Evolutionary conservation across 2,329 filamentous ascomycete genomes (phyloP).

Genomic region (Ascochyta rabiei): DNA sequence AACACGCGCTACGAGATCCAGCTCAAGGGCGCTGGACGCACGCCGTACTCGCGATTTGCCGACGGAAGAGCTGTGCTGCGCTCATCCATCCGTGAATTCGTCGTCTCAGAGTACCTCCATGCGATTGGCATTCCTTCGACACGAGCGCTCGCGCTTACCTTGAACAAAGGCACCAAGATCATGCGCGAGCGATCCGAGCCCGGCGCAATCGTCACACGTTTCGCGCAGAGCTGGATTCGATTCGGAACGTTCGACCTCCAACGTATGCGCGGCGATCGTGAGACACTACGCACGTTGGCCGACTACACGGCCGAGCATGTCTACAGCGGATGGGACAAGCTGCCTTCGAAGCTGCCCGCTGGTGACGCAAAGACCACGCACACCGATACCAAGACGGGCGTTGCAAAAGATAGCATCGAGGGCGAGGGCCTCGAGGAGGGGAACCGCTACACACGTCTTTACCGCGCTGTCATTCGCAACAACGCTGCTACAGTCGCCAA

Average conservation of each 20-base stretch:
- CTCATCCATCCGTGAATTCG: conserved; percentile 91
- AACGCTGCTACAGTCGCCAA: conserved; percentile 88
- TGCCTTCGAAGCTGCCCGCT: conserved; percentile 65
- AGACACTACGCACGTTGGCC: conserved; percentile 73
- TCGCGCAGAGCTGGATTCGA: conserved; percentile 88
- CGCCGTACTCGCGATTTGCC: conserved; percentile 94
- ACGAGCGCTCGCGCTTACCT: conserved; percentile 79
- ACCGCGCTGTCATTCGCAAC: conserved; percentile 81
- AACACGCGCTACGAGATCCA: conserved; percentile 85
- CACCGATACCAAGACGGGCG: conserved; percentile 51
- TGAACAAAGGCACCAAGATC: conserved; percentile 73
- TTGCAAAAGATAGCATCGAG: conserved; percentile 66
- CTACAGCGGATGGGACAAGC: conserved; percentile 82
- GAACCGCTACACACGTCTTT: conserved; percentile 86
- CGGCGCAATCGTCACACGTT: conserved; percentile 89
- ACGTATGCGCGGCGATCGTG: conserved; percentile 78
- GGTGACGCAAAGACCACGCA: conserved; percentile 58
- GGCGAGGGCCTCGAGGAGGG: conserved; percentile 72
- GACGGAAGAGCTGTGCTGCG: conserved; percentile 93
- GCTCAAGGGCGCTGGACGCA: conserved; percentile 90
- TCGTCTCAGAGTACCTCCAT: conserved; percentile 88
- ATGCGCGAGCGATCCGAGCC: conserved; percentile 82
- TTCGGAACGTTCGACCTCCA: conserved; percentile 97
- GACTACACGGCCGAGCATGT: conserved; percentile 89
- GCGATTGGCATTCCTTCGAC: conserved; percentile 86